Evolutionary conservation across 441 rosid genomes (phyloP), one percentile per base, ranked within the genome.

Genomic region (Gossypium schwendimanii): DNA sequence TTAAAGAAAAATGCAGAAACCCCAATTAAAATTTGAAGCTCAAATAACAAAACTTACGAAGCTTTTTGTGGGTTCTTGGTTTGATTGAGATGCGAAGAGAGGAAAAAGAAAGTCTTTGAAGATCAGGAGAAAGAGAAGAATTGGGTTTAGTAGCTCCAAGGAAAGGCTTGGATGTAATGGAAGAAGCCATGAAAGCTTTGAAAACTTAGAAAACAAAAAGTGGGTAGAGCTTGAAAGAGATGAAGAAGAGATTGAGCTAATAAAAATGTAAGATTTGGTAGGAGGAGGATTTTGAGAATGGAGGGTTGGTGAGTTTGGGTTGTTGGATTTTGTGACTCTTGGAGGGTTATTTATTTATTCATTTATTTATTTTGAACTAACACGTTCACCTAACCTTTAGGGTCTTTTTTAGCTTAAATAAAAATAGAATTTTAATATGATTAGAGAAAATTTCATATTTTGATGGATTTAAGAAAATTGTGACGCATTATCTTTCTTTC

Each of bases 31-130:
- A 61, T 45, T 4, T 6, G 33, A 31, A 60, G 55, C 58, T 24
- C 11, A 64, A 55, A 36, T 72, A 53, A 54, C 23, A 68, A 69
- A 73, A 82, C 97, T 91, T 52, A 93, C 98, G 88, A 77, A 93
- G 79, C 49, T 82, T 88, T 63, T 82, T 87, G 23, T 81, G 85
- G 53, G 81, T 36, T 9, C 81, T 81, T 36, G 91, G 66, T 41
- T 87, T 85, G 79, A 86, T 23, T 50, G 87, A 86, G 84, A 91
- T 76, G 72, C 76, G 87, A 54, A 87, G 81, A 58, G 85, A 61
- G 71, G 91, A 77, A 75, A 89, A 61, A 0, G 93, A 77, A 45
- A 78, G 81, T 28, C 84, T 84, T 39, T 82, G 83, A 78, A 86
- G 80, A 79, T 87, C 88, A 6, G 89, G 73, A 7, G 86, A 65